Evolutionary conservation across 2,329 filamentous ascomycete genomes (phyloP).

Genomic region (Pseudonectria buxi): DNA sequence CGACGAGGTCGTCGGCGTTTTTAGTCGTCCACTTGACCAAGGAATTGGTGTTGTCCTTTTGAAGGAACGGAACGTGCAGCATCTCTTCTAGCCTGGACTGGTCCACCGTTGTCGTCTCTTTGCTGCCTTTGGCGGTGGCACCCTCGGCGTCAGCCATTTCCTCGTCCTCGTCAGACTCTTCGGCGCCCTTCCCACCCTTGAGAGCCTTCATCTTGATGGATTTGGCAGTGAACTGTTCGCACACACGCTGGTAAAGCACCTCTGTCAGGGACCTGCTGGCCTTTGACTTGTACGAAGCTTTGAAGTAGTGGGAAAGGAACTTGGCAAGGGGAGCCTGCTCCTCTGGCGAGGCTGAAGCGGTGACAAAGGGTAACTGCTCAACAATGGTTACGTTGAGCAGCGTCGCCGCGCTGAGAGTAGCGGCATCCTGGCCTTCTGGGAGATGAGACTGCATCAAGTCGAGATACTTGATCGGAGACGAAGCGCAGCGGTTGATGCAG

Average conservation of each 20-base stretch:
- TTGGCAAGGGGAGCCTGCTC: slow-evolving; percentile 42
- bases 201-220: slow-evolving; percentile 19
- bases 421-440: slow-evolving; percentile 21
- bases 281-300: slow-evolving; percentile 43
- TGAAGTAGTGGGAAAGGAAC: slow-evolving; percentile 54
- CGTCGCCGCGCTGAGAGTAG: slow-evolving; percentile 34
- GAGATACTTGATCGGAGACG: slow-evolving; percentile 75
- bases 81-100: slow-evolving; percentile 43
- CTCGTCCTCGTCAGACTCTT: slow-evolving; percentile 10
- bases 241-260: slow-evolving; percentile 25
- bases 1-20: slow-evolving; percentile 69
- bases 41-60: slow-evolving; percentile 44
- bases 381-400: slow-evolving; percentile 61
- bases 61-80: slow-evolving; percentile 42
- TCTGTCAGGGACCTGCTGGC: slow-evolving; percentile 30
- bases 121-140: neutral
- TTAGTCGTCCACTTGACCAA: slow-evolving; percentile 66
- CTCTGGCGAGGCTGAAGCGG: slow-evolving; percentile 41
- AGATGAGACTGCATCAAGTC: slow-evolving; percentile 54
- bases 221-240: slow-evolving; percentile 22
- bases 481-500: slow-evolving; percentile 67
- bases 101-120: slow-evolving; percentile 19
- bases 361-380: slow-evolving; percentile 71
- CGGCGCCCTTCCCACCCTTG: slow-evolving; percentile 10
- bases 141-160: slow-evolving; percentile 12